These are phyloP conservation scores for Penicillium hordei DNA, from an alignment of 2,329 filamentous ascomycete species.

Conservation along the genomic window DNA sequence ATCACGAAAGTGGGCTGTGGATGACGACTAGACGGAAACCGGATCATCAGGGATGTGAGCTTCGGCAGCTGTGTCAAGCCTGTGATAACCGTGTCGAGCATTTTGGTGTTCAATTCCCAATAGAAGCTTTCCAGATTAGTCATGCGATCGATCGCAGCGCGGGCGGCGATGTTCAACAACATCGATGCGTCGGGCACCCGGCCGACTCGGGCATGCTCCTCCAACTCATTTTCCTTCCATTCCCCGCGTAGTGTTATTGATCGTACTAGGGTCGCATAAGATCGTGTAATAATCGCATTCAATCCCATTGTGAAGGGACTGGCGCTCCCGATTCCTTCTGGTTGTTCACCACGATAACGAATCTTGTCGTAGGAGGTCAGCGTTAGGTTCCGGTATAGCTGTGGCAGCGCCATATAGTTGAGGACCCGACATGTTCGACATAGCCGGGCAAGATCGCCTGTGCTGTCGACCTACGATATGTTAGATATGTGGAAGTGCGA, in stretches of 20 bases:
- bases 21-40: slow-evolving; percentile 56
- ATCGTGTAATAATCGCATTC: slow-evolving; percentile 60
- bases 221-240: slow-evolving; percentile 58
- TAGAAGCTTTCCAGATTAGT: slow-evolving; percentile 55
- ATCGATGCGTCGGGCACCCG: slow-evolving; percentile 64
- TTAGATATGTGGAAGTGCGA: neutral
- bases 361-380: slow-evolving; percentile 60
- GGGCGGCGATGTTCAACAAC: slow-evolving; percentile 61
- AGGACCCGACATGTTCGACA: slow-evolving; percentile 62
- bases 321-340: slow-evolving; percentile 62
- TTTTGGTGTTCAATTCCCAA: slow-evolving; percentile 63
- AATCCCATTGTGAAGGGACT: slow-evolving; percentile 65
- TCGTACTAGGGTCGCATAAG: slow-evolving; percentile 54
- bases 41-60: slow-evolving; percentile 55
- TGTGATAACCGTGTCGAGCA: slow-evolving; percentile 58
- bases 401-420: slow-evolving; percentile 64
- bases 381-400: slow-evolving; percentile 58
- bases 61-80: slow-evolving; percentile 53
- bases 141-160: slow-evolving; percentile 62
- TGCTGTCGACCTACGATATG: slow-evolving; percentile 54
- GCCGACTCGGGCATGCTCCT: slow-evolving; percentile 58
- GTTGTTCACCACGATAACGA: slow-evolving; percentile 57
- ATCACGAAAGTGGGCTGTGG: slow-evolving; percentile 58
- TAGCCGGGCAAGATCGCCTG: slow-evolving; percentile 58
- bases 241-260: slow-evolving; percentile 55